A percentile compares a stretch with the other conserved stretches of the same genome.
These are phyloP conservation scores for Boechera stricta DNA, from an alignment of 345 rosid species.

Conservation along the genomic window DNA sequence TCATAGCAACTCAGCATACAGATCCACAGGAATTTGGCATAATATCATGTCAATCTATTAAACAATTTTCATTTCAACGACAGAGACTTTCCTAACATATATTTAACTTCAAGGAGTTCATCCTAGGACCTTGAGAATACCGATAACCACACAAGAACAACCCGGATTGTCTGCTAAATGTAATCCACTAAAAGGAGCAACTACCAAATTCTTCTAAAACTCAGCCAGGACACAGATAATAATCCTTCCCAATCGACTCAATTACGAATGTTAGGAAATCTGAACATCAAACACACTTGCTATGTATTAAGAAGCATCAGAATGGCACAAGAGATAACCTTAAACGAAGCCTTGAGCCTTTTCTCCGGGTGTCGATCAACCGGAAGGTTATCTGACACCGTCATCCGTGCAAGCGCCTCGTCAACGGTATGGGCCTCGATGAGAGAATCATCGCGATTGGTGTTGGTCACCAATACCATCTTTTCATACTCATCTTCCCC, in stretches of 20 bases:
- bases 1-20: conserved; percentile 13
- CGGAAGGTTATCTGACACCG: conserved; percentile 72
- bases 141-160: background rate
- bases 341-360: conserved; percentile 91
- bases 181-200: background rate
- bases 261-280: background rate
- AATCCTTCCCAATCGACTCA: background rate
- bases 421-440: conserved; percentile 87
- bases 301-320: no score
- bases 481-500: conserved; percentile 93
- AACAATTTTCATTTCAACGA: background rate
- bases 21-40: background rate
- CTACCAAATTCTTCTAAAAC: background rate
- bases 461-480: conserved; percentile 76
- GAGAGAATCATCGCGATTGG: conserved; percentile 82
- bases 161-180: background rate
- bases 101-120: background rate
- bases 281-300: background rate
- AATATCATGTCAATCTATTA: background rate
- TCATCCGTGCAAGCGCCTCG: conserved; percentile 82
- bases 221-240: background rate
- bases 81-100: background rate
- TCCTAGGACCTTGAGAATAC: background rate
- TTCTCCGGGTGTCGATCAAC: conserved; percentile 83
- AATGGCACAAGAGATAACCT: conserved; percentile 53